These are phyloP conservation scores for Aureobasidium mangrovei DNA, from an alignment of 2,329 filamentous ascomycete species.

Conservation along the genomic window DNA sequence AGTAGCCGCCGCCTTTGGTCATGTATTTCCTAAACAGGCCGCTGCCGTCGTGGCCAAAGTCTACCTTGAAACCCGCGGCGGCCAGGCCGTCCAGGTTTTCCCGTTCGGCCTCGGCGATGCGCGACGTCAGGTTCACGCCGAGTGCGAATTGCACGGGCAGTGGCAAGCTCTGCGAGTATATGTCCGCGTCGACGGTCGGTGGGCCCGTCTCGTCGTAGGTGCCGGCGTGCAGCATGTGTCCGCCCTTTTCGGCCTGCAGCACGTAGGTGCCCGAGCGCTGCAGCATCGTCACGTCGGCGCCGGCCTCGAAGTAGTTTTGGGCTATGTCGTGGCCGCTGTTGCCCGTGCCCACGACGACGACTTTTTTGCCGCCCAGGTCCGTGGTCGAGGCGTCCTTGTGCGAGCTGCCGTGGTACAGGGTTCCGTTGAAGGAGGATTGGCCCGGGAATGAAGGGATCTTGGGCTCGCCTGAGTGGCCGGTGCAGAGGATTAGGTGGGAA, in stretches of 20 bases:
- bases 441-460: slow-evolving; percentile 41
- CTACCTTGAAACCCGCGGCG: slow-evolving; percentile 52
- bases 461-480: slow-evolving; percentile 59
- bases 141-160: slow-evolving; percentile 51
- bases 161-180: slow-evolving; percentile 51
- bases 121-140: slow-evolving; percentile 39
- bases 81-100: slow-evolving; percentile 39
- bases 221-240: slow-evolving; percentile 41
- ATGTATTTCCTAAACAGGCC: slow-evolving; percentile 57
- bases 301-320: slow-evolving; percentile 50
- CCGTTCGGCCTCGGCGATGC: slow-evolving; percentile 25
- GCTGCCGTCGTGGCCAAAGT: slow-evolving; percentile 47
- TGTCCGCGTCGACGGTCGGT: slow-evolving; percentile 57
- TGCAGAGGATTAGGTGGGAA: slow-evolving; percentile 57
- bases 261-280: slow-evolving; percentile 60
- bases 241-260: slow-evolving; percentile 46
- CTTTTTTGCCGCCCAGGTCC: slow-evolving; percentile 31
- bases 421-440: slow-evolving; percentile 49
- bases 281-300: slow-evolving; percentile 59
- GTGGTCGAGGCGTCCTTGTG: slow-evolving; percentile 40
- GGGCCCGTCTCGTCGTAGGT: slow-evolving; percentile 44
- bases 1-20: slow-evolving; percentile 58
- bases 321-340: slow-evolving; percentile 45
- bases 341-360: slow-evolving; percentile 42
- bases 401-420: slow-evolving; percentile 44